These are phyloP conservation scores for Chytriomyces sp. DNA, from an alignment of 192 early-diverging fungal species.

Conservation along the genomic window DNA sequence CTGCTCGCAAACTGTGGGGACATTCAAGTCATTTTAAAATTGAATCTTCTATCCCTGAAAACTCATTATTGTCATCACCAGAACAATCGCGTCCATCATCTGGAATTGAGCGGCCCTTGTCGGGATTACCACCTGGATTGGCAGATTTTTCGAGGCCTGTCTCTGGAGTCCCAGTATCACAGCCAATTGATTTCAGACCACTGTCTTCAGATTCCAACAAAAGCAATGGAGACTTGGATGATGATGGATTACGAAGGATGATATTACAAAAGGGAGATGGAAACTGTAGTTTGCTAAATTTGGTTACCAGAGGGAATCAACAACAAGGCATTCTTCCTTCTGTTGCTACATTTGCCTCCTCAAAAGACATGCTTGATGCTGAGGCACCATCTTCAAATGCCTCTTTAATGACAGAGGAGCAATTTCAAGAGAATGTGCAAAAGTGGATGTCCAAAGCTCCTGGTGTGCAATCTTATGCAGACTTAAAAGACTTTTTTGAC, in stretches of 20 bases:
- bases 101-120: conserved; percentile 7
- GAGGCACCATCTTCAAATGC: too few relatives aligned
- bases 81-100: neutral
- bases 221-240: neutral
- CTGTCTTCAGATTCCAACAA: neutral
- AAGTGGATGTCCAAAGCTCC: conserved; percentile 51
- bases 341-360: too few relatives aligned
- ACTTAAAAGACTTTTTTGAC: conserved; percentile 41
- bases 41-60: conserved; percentile 17
- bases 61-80: conserved; percentile 1
- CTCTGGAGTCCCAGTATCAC: neutral
- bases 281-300: conserved; percentile 25
- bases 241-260: conserved; percentile 19
- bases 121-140: neutral
- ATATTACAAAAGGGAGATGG: conserved; percentile 28
- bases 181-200: neutral
- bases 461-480: conserved; percentile 18
- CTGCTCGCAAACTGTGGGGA: neutral
- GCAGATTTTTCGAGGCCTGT: neutral
- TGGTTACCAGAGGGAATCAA: conserved; percentile 12
- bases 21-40: neutral
- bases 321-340: neutral
- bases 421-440: conserved; percentile 35
- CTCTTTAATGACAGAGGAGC: conserved; percentile 23
- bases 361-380: too few relatives aligned